These are phyloP conservation scores for Hemileccinum rubropunctum DNA, from an alignment of 768 basidiomycete genomes.

Conservation along the genomic window DNA sequence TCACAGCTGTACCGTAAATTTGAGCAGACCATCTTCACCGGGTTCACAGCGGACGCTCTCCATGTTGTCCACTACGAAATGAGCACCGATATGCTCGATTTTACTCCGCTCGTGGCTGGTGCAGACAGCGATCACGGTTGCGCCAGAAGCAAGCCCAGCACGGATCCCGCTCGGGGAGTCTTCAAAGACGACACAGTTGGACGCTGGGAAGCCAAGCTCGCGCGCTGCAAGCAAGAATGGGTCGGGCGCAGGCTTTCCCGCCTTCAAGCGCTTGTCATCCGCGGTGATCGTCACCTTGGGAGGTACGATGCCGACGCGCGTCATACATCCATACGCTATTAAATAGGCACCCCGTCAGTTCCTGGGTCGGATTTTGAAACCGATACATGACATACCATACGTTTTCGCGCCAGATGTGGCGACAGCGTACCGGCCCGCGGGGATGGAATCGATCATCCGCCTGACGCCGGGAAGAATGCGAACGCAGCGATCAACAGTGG, in stretches of 20 bases:
- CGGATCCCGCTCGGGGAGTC: conserved; percentile 67
- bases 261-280: conserved; percentile 70
- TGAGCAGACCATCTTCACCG: conserved; percentile 40
- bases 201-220: conserved; percentile 53
- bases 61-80: conserved; percentile 56
- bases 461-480: conserved; percentile 70
- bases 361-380: not conserved
- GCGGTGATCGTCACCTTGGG: conserved; percentile 72
- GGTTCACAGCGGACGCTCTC: conserved; percentile 43
- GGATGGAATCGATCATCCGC: conserved; percentile 62
- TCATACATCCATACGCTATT: conserved; percentile 64
- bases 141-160: conserved; percentile 70
- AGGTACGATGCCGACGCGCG: conserved; percentile 64
- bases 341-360: not conserved
- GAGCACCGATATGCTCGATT: conserved; percentile 55
- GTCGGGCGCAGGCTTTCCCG: conserved; percentile 61
- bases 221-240: conserved; percentile 62
- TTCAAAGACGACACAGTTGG: conserved; percentile 74
- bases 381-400: conserved; percentile 43
- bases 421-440: conserved; percentile 64
- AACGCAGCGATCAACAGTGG: conserved; percentile 58
- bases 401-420: conserved; percentile 75
- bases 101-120: conserved; percentile 62
- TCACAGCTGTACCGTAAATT: conserved; percentile 39
- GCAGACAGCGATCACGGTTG: conserved; percentile 71